Base-by-base conservation (phyloP, 1,139 yeast species). In the Suhomyces bolitotheri region DNA sequence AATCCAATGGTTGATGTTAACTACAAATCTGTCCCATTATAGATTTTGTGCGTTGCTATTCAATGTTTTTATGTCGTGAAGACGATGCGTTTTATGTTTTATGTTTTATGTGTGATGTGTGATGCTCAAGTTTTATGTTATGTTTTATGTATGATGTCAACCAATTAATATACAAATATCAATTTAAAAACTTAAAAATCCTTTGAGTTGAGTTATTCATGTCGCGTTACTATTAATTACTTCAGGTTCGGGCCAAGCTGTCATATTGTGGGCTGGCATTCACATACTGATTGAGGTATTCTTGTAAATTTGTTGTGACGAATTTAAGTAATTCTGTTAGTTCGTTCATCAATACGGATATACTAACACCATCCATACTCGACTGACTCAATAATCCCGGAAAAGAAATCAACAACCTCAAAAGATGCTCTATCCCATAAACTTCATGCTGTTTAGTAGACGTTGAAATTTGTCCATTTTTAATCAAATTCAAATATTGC, bases 331-430 rank as follows among this genome's bases (percentile, higher is more conserved):
- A 74, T 4, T 62, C 71, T 36, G 73, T 71, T 38, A 82, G 47
- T 38, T 68, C 69, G 20, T 49, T 51, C 31, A 67, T 46, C 37
- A 71, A 58, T 10, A 76, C 75, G 4, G 66, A 68, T n/a, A 84
- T 66, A 36, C 92, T 80, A 40, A 80, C 82, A 14, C 78, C 71
- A 51, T 90, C 97, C 92, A 90, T 87, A 9, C 81, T 66, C 0
- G 96, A 80, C 45, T 82, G 82, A 1, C 88, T 75, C 31, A 90
- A 72, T 15, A 89, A 64, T 3, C 88, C 94, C 0, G 97, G 97
- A 32, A 92, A 64, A 1, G 88, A 71, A 8, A 88, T 82, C 44
- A 86, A 66, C 38, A 89, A 62, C 41, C 97, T 66, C 39, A 89
- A 62, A 23, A 90, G 64, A 58, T 88, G 96, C 50, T 84, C 89